Evolutionary conservation across 2,329 filamentous ascomycete genomes (phyloP).

Genomic region (Colletotrichum musicola): DNA sequence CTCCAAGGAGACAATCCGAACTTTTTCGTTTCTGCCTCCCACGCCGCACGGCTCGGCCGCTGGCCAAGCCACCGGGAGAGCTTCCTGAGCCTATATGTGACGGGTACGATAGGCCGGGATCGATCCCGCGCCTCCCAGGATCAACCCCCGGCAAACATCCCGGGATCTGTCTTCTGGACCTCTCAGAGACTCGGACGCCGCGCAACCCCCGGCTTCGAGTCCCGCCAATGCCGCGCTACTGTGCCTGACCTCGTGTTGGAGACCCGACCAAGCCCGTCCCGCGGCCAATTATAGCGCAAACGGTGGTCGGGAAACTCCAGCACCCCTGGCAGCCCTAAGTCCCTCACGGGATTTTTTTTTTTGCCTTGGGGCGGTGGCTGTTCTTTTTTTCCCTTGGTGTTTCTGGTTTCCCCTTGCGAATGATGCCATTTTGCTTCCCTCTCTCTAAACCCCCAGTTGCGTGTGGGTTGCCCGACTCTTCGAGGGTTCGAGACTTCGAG

Average conservation of each 20-base stretch:
- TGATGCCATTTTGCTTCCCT: not conserved
- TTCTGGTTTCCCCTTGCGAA: not conserved
- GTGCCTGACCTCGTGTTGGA: constrained; percentile 37
- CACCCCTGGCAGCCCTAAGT: constrained; percentile 19
- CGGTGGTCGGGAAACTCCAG: not conserved
- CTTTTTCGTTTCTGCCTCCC: constrained; percentile 3
- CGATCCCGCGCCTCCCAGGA: constrained; percentile 8
- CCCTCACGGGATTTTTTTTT: not conserved
- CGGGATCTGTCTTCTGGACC: constrained; percentile 23
- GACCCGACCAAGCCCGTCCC: constrained; percentile 9
- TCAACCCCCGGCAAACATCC: not conserved
- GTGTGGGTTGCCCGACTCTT: constrained; percentile 4
- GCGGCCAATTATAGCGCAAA: constrained; percentile 30
- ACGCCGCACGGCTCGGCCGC: constrained; percentile 9
- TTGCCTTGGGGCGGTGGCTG: not conserved
- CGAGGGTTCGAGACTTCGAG: not conserved
- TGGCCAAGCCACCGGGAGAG: constrained; percentile 24
- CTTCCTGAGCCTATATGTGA: no score
- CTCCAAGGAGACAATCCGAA: constrained; percentile 10
- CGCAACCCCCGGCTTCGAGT: not conserved
- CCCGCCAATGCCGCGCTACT: constrained; percentile 37
- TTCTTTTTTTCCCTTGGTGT: not conserved
- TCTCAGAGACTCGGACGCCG: not conserved
- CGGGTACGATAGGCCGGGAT: constrained; percentile 23
- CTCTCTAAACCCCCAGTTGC: no score